Conservation (phyloP, 2,329 filamentous ascomycete genomes). For the Nemania diffusa region DNA sequence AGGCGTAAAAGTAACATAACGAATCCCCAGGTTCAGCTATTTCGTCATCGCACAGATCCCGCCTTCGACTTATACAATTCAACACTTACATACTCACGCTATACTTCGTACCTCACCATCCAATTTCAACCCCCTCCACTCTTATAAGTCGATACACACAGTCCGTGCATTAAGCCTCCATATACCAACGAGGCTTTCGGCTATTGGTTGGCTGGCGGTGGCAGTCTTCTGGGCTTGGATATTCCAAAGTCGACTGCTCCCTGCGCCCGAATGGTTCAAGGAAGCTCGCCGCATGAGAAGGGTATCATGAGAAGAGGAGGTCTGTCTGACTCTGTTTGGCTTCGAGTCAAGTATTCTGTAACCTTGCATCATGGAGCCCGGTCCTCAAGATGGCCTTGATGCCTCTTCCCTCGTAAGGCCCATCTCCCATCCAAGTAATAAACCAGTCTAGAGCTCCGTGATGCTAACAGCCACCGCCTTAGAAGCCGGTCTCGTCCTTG, state of each 20-base stretch:
- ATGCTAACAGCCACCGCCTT: conserved; percentile 44
- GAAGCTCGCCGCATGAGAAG: conserved; percentile 30
- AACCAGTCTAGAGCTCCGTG: conserved; percentile 24
- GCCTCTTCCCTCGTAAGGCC: conserved; percentile 77
- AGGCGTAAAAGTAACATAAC: conserved; percentile 1
- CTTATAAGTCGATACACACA: not conserved
- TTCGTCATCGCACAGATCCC: conserved; percentile 38
- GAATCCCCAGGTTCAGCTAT: conserved; percentile 18
- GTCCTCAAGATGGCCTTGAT: conserved; percentile 71
- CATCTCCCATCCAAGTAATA: not conserved
- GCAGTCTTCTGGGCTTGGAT: conserved; percentile 1
- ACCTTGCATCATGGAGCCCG: conserved; percentile 55
- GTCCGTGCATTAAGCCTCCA: not conserved
- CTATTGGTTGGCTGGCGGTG: conserved; percentile 7
- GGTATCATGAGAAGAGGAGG: conserved; percentile 42
- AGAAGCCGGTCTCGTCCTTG: conserved; percentile 86
- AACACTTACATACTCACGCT: conserved; percentile 11
- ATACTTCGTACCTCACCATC: conserved; percentile 3
- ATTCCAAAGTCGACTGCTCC: not conserved
- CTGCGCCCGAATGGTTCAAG: conserved; percentile 36
- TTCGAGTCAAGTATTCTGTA: conserved; percentile 43
- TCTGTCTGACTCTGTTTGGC: conserved; percentile 36
- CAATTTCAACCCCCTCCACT: conserved; percentile 22
- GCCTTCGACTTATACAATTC: conserved; percentile 1
- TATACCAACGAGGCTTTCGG: not conserved